These are phyloP conservation scores for Avena atlantica DNA, from an alignment of 176 grass and related monocot genomes.

Conservation along the genomic window DNA sequence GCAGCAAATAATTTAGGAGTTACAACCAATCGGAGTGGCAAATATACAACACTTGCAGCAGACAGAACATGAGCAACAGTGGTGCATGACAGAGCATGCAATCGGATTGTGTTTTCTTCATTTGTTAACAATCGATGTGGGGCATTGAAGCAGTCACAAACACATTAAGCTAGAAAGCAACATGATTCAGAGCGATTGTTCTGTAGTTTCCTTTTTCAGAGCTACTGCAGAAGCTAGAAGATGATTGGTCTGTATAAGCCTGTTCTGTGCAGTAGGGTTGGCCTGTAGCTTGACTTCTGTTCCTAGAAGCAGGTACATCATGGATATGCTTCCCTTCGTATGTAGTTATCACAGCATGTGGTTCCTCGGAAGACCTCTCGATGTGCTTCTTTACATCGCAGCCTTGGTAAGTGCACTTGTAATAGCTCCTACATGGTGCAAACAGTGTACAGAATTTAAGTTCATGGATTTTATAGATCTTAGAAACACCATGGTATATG, in stretches of 20 bases:
- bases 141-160: neutral
- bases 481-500: neutral
- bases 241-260: conserved; percentile 21
- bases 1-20: neutral
- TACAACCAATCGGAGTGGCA: neutral
- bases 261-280: conserved; percentile 6
- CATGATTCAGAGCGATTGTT: conserved; percentile 2
- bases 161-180: conserved; percentile 6
- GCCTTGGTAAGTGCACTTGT: conserved; percentile 71
- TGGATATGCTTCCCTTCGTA: conserved; percentile 81
- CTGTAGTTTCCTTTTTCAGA: conserved; percentile 55
- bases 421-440: conserved; percentile 66
- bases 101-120: neutral
- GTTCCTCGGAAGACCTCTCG: conserved; percentile 63
- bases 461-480: neutral
- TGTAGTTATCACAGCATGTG: conserved; percentile 72
- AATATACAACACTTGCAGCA: conserved; percentile 8
- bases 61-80: conserved; percentile 7
- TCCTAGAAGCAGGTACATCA: conserved; percentile 54
- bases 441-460: neutral
- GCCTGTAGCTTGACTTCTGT: conserved; percentile 39
- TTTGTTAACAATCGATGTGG: neutral
- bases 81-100: neutral
- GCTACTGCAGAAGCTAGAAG: conserved; percentile 43
- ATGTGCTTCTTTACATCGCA: conserved; percentile 72